Evolutionary conservation across 2,329 filamentous ascomycete species (phyloP).

Genomic region (Fusarium mangiferae): DNA sequence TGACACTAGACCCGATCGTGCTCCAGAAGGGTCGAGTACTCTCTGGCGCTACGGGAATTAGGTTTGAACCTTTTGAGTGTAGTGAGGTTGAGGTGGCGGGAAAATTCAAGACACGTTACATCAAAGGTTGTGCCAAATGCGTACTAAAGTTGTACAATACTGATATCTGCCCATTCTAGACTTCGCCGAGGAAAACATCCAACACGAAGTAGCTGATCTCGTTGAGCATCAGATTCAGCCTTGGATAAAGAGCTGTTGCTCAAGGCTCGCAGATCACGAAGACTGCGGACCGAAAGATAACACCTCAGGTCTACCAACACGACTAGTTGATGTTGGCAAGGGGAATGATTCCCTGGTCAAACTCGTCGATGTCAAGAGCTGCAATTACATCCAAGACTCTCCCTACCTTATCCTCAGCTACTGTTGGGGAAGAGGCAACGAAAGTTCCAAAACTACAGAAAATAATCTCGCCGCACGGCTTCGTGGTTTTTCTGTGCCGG

Average conservation of each 20-base stretch:
- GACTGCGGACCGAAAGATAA: too few species aligned
- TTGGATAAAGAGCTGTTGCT: not conserved
- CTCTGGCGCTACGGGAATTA: fast-evolving
- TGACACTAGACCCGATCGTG: too few species aligned
- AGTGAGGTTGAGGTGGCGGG: not conserved
- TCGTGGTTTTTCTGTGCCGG: not conserved
- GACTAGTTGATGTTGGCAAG: not conserved
- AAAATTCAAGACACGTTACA: not conserved
- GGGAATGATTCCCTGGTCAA: fast-evolving
- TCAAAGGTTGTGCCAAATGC: not conserved
- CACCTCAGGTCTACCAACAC: not conserved
- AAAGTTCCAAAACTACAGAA: not conserved
- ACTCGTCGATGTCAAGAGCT: fast-evolving
- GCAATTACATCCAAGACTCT: fast-evolving
- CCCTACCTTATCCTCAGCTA: not conserved
- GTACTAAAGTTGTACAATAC: fast-evolving
- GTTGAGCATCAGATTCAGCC: not conserved
- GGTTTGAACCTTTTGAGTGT: fast-evolving
- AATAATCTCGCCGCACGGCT: fast-evolving
- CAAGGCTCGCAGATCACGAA: too few species aligned
- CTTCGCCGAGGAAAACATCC: fast-evolving
- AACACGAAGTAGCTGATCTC: fast-evolving
- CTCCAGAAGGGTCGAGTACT: too few species aligned
- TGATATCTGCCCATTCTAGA: not conserved
- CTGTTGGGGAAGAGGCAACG: not conserved